phyloP scores from a whole-genome alignment of 2,329 filamentous ascomycete genomes.

The Magnaporthiopsis rhizophila region DNA sequence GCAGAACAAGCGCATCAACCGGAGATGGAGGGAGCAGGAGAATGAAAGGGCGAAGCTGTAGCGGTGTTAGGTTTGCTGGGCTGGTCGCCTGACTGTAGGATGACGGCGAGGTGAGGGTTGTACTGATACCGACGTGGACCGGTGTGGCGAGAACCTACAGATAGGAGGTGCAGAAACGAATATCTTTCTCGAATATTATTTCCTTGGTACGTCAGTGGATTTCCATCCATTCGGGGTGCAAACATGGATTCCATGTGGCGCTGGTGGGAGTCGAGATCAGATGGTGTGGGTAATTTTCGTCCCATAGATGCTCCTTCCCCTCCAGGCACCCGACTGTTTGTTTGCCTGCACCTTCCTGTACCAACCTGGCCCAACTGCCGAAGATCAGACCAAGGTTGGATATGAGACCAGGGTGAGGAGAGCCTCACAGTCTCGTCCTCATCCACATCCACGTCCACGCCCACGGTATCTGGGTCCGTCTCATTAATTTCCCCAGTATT shows the following conservation, averaged over 20 bases:
- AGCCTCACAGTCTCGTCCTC: no score
- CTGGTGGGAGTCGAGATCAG: neutral
- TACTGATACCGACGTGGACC: neutral
- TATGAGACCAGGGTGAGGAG: no score
- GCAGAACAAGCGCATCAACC: conserved; percentile 63
- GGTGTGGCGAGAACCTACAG: neutral
- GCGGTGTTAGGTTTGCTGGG: conserved; percentile 6
- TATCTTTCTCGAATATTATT: no score
- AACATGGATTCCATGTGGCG: neutral
- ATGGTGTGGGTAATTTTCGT: no score
- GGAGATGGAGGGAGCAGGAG: conserved; percentile 56
- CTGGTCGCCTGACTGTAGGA: neutral
- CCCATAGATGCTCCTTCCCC: neutral
- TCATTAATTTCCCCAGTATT: no score
- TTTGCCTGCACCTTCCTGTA: neutral
- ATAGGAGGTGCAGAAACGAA: neutral
- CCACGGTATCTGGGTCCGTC: neutral
- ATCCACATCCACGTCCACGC: no score
- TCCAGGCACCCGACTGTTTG: neutral
- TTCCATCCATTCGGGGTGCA: no score
- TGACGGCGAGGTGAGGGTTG: neutral
- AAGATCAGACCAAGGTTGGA: no score
- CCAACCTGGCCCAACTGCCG: no score
- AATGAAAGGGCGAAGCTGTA: conserved; percentile 36
- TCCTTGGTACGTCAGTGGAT: neutral